phyloP scores from a whole-genome alignment of 345 rosid species.

The Eucalyptus polybractea region DNA sequence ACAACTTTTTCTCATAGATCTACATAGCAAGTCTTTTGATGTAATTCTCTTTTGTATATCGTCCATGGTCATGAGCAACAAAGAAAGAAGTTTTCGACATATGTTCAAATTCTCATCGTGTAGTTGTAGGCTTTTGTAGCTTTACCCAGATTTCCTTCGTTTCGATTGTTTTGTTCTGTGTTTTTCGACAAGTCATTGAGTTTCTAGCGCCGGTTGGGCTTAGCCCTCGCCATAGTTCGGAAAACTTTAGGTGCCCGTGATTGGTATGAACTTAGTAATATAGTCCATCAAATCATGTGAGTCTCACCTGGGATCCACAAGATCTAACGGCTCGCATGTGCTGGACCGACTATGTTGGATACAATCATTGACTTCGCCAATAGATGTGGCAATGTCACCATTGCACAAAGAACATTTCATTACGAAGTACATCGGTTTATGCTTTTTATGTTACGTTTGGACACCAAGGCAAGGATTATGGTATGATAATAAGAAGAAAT shows the following conservation, averaged over 20 bases:
- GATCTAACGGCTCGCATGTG: rapidly evolving
- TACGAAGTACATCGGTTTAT: not conserved
- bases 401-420: rapidly evolving
- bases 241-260: not conserved
- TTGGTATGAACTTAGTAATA: rapidly evolving
- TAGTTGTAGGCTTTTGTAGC: not conserved
- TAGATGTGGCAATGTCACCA: not conserved
- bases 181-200: not conserved
- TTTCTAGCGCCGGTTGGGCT: not conserved
- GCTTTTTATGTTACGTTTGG: not conserved
- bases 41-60: not conserved
- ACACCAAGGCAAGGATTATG: not conserved
- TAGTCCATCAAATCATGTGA: rapidly evolving
- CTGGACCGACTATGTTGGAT: rapidly evolving
- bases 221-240: not conserved
- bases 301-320: rapidly evolving
- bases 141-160: not conserved
- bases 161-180: not conserved
- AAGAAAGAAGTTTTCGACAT: not conserved
- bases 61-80: not conserved
- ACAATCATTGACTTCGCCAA: not conserved
- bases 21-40: not conserved
- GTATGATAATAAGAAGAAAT: not conserved
- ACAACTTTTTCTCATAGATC: not conserved
- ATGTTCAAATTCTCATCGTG: not conserved